Percentiles rank a stretch among this genome's conserved stretches.
These are phyloP conservation scores for Apostasia shenzhenica DNA, from an alignment of 106 monocot species.

Conservation along the genomic window DNA sequence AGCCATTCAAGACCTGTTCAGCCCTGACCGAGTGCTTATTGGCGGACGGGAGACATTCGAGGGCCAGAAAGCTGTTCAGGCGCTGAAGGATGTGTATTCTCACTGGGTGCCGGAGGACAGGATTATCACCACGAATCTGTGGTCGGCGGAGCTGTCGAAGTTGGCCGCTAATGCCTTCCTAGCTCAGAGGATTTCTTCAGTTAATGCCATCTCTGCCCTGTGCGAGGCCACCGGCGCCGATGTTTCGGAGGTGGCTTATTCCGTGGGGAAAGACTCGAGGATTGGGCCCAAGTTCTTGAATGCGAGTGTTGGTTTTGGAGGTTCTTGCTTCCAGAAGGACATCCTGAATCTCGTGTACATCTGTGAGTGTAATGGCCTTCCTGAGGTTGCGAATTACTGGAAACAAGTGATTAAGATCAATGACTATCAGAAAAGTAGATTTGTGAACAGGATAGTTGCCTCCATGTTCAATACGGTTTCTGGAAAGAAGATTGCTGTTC, in stretches of 20 bases:
- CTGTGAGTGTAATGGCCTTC: slow-evolving; percentile 44
- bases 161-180: slow-evolving; percentile 49
- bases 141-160: slow-evolving; percentile 57
- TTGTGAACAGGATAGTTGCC: slow-evolving; percentile 40
- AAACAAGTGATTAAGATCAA: slow-evolving; percentile 60
- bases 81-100: slow-evolving; percentile 32
- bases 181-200: slow-evolving; percentile 49
- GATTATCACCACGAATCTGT: slow-evolving; percentile 39
- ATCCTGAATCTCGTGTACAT: slow-evolving; percentile 52
- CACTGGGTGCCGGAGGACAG: slow-evolving; percentile 41
- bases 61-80: slow-evolving; percentile 29
- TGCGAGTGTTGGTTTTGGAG: slow-evolving; percentile 45
- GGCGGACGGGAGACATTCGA: slow-evolving; percentile 39
- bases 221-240: slow-evolving; percentile 45
- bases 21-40: slow-evolving; percentile 40
- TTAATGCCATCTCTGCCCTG: slow-evolving; percentile 37
- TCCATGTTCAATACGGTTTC: slow-evolving; percentile 53
- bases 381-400: slow-evolving; percentile 51
- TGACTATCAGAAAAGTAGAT: slow-evolving; percentile 47
- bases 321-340: slow-evolving; percentile 51
- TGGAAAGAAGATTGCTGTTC: slow-evolving; percentile 39
- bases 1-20: slow-evolving; percentile 31
- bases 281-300: slow-evolving; percentile 47
- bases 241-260: slow-evolving; percentile 32
- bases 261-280: slow-evolving; percentile 39